phyloP scores from a whole-genome alignment of 2,329 filamentous ascomycete species.

The Cercospora sp. region DNA sequence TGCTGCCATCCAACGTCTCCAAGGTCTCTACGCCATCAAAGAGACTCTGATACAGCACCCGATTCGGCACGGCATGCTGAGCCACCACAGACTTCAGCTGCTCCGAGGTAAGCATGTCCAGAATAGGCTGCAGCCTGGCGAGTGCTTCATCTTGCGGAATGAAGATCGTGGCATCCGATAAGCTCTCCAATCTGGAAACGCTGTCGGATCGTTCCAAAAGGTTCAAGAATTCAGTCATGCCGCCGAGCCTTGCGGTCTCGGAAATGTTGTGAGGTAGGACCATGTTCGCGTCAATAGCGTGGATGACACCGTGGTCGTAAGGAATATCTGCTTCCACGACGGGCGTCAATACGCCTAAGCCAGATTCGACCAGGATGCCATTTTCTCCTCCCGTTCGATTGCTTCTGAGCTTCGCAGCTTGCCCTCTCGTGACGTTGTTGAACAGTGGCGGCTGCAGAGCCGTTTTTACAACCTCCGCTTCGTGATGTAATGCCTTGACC shows the following conservation, averaged over 20 bases:
- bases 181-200: slow-evolving; percentile 16
- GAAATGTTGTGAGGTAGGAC: slow-evolving; percentile 28
- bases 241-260: slow-evolving; percentile 16
- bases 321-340: slow-evolving; percentile 15
- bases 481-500: neutral
- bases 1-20: slow-evolving; percentile 1
- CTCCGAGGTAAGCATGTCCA: slow-evolving; percentile 14
- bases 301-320: slow-evolving; percentile 22
- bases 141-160: slow-evolving; percentile 24
- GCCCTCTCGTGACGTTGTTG: slow-evolving; percentile 17
- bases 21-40: neutral
- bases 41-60: slow-evolving; percentile 19
- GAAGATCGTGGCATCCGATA: slow-evolving; percentile 24
- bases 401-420: slow-evolving; percentile 22
- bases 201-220: slow-evolving; percentile 14
- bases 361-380: slow-evolving; percentile 20
- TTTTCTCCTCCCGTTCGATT: neutral
- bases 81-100: slow-evolving; percentile 20
- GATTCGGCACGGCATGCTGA: slow-evolving; percentile 23
- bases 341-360: slow-evolving; percentile 21
- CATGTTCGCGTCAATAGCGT: slow-evolving; percentile 25
- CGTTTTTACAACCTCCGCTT: slow-evolving; percentile 17
- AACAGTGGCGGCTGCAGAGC: slow-evolving; percentile 16
- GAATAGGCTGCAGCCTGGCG: slow-evolving; percentile 8
- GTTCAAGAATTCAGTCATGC: slow-evolving; percentile 19